Base-by-base conservation (phyloP, 2,329 filamentous ascomycete genomes). In the Ceratocystis albifundus region DNA sequence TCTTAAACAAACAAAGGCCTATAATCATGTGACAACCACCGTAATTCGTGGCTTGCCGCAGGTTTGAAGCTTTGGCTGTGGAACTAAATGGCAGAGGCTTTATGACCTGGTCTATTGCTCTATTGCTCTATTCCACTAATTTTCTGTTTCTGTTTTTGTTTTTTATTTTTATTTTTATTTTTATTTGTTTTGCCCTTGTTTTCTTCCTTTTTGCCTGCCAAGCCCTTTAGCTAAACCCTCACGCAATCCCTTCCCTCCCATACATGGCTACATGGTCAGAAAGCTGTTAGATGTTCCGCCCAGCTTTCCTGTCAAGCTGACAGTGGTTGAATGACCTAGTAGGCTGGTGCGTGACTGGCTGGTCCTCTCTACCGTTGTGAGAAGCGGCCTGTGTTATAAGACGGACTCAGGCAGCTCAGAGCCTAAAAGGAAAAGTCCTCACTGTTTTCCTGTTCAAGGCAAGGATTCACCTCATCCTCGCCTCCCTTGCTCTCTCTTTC, bases 371-470 rank as follows among this genome's bases (percentile, higher is more conserved):
- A 25, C 17, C 6, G 8, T 10, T 20, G 20, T 53, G 48, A 53
- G n/a, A 20, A 53, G n/a, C 22, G 8, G n/a, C 48, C 48, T 53
- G 48, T 53, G 48, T 41, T 59, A 59, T 59, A 59, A 59, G 28
- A 20, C 55, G 55, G 30, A 36, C 25, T 32, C 55, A 59, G 28
- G 25, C 28, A 59, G 55, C 7, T 25, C n/a, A 59, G 55, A n/a
- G 55, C 55, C 55, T 59, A 32, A 59, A 59, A 57, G 30, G 30
- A 55, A 59, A 59, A 59, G 55, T 59, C 28, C 55, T 59, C 28
- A 59, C 15, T 36, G 30, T 17, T 30, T 32, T 7, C 28, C 28
- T 3, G 55, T 59, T 59, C 55, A 32, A 15, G 55, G 55, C 32
- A 59, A 59, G 55, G 55, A 59, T 59, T 59, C 30, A 30, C 55